These are phyloP conservation scores for Spergularia marina DNA, from an alignment of 148 eudicot species.

Conservation along the genomic window DNA sequence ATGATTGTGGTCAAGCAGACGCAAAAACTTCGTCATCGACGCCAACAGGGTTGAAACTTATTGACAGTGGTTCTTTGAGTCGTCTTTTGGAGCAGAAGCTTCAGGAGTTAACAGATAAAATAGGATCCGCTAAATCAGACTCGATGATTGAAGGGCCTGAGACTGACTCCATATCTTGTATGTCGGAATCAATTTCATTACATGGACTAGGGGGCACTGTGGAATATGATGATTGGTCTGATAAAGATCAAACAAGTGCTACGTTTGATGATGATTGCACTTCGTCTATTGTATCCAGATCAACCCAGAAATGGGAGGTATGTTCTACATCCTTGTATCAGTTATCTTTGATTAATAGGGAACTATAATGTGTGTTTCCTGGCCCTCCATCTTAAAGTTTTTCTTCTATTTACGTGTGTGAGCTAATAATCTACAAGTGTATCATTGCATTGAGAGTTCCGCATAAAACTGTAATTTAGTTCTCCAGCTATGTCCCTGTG, in stretches of 20 bases:
- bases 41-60: conserved; percentile 42
- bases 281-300: conserved; percentile 27
- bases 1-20: conserved; percentile 33
- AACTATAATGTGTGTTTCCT: neutral
- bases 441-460: neutral
- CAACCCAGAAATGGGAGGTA: conserved; percentile 37
- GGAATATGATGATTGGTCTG: conserved; percentile 36
- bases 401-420: neutral
- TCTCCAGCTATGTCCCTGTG: neutral
- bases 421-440: neutral
- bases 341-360: neutral
- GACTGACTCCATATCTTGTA: conserved; percentile 32
- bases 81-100: conserved; percentile 87
- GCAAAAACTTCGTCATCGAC: conserved; percentile 32
- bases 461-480: too few species aligned
- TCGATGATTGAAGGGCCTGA: conserved; percentile 29
- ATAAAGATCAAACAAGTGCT: conserved; percentile 32
- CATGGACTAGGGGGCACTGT: conserved; percentile 21
- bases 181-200: conserved; percentile 34
- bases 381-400: conserved; percentile 1
- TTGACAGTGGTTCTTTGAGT: conserved; percentile 74
- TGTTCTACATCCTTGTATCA: neutral
- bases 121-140: conserved; percentile 47
- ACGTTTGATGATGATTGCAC: conserved; percentile 36
- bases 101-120: conserved; percentile 71